phyloP scores from a whole-genome alignment of 805 yeast species.

The Gaillardinia entomophila region DNA sequence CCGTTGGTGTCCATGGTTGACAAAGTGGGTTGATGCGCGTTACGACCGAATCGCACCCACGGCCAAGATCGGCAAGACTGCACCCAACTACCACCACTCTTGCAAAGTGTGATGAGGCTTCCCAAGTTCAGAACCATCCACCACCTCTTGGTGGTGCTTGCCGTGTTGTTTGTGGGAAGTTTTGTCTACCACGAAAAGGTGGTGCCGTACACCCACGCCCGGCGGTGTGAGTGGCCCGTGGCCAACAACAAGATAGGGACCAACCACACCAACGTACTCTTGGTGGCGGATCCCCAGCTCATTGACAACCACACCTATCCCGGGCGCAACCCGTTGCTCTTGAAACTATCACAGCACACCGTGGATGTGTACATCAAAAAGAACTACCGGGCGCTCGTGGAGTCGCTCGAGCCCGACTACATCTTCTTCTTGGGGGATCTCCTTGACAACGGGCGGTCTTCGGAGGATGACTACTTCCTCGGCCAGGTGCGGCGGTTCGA shows the following conservation, averaged over 20 bases:
- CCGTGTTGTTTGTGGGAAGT: conserved; percentile 21
- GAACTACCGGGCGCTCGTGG: conserved; percentile 29
- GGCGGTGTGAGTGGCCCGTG: conserved; percentile 29
- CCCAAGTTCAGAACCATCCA: conserved; percentile 22
- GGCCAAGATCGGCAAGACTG: not conserved
- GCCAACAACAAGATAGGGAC: not conserved
- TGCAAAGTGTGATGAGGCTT: conserved; percentile 3
- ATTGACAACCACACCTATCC: conserved; percentile 42
- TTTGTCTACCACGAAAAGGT: conserved; percentile 29
- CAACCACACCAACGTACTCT: conserved; percentile 26
- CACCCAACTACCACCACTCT: not conserved
- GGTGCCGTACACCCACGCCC: conserved; percentile 20
- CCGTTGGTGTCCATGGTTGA: not conserved
- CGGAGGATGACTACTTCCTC: conserved; percentile 24
- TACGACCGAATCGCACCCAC: conserved; percentile 6
- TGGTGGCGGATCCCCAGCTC: conserved; percentile 41
- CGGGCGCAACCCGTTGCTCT: conserved; percentile 25
- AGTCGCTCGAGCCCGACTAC: conserved; percentile 28
- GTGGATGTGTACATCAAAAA: conserved; percentile 33
- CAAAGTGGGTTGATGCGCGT: conserved; percentile 5
- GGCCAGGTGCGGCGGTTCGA: conserved; percentile 26
- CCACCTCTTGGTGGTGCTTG: conserved; percentile 18
- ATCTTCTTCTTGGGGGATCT: conserved; percentile 38
- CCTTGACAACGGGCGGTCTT: conserved; percentile 36
- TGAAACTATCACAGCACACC: conserved; percentile 34